These are phyloP conservation scores for Pseudoneurospora amorphoporcata DNA, from an alignment of 495 filamentous ascomycete species.

Conservation along the genomic window DNA sequence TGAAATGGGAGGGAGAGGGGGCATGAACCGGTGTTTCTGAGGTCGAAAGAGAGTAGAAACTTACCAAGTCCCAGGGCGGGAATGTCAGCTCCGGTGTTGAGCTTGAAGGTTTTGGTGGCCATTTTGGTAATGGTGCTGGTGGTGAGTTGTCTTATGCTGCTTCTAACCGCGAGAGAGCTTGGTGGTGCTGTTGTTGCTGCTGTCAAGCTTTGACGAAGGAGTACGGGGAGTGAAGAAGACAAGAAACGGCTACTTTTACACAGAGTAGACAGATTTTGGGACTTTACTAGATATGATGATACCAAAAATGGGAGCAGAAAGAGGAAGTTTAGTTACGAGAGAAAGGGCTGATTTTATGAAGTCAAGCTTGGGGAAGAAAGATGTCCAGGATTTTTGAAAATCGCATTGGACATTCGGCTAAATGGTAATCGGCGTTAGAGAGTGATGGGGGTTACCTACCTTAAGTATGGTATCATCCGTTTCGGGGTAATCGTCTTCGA, in stretches of 20 bases:
- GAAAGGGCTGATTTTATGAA: not conserved
- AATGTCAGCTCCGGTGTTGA: conserved; percentile 69
- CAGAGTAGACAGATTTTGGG: not conserved
- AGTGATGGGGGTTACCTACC: not conserved
- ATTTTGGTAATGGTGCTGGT: conserved; percentile 18
- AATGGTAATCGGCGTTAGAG: not conserved
- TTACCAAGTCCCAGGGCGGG: conserved; percentile 65
- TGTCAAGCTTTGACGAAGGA: not conserved
- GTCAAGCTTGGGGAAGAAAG: not conserved
- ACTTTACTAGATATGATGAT: not conserved
- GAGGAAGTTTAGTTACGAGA: not conserved
- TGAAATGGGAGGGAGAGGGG: not conserved
- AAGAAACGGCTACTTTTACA: not conserved
- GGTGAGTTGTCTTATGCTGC: not conserved
- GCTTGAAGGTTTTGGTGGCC: conserved; percentile 47
- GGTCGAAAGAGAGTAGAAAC: conserved; percentile 10
- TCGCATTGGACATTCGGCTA: not conserved
- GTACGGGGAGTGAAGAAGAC: not conserved
- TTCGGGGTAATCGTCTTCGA: not conserved
- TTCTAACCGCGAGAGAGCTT: not conserved
- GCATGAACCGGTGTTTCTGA: not conserved
- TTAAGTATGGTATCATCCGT: not conserved
- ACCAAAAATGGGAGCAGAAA: not conserved
- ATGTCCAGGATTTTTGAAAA: not conserved
- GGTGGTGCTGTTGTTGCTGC: not conserved